These are phyloP conservation scores for Lodderomyces parapsilosis DNA, from an alignment of 1,139 yeast species.

Conservation along the genomic window DNA sequence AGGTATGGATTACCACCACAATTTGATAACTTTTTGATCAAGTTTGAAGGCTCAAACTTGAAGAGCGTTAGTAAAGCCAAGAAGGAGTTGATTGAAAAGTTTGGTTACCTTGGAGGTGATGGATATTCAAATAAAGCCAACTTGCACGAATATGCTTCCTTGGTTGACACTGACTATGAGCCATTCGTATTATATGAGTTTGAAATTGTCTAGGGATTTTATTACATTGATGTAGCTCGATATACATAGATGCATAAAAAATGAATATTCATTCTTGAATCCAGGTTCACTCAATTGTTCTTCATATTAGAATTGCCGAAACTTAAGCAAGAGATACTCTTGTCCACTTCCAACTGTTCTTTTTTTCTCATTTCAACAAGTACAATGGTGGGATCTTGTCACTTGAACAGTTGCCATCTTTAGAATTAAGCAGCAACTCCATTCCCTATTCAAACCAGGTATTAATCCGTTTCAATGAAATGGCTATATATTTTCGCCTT, in stretches of 20 bases:
- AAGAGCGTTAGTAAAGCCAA: constrained; percentile 58
- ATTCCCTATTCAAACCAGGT: too few relatives aligned
- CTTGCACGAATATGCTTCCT: constrained; percentile 81
- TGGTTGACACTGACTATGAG: constrained; percentile 92
- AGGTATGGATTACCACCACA: constrained; percentile 97
- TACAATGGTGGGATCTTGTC: too few relatives aligned
- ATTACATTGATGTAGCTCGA: background rate
- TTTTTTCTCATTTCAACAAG: too few relatives aligned
- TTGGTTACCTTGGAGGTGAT: constrained; percentile 88
- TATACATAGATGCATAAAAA: background rate
- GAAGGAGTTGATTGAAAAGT: constrained; percentile 65
- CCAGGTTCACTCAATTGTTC: too few relatives aligned
- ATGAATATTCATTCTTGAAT: too few relatives aligned
- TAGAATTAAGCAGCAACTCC: too few relatives aligned
- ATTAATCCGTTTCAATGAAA: too few relatives aligned
- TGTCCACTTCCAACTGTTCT: too few relatives aligned
- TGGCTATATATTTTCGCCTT: too few relatives aligned
- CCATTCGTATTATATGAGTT: constrained; percentile 84
- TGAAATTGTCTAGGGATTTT: constrained; percentile 37
- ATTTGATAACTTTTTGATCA: constrained; percentile 65
- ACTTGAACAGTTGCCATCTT: too few relatives aligned
- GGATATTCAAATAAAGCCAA: constrained; percentile 69
- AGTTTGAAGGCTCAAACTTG: constrained; percentile 36
- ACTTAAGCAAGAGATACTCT: too few relatives aligned
- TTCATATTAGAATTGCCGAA: too few relatives aligned